These are phyloP conservation scores for Panicum virgatum DNA, from an alignment of 202 grass and related monocot genomes.

Conservation along the genomic window DNA sequence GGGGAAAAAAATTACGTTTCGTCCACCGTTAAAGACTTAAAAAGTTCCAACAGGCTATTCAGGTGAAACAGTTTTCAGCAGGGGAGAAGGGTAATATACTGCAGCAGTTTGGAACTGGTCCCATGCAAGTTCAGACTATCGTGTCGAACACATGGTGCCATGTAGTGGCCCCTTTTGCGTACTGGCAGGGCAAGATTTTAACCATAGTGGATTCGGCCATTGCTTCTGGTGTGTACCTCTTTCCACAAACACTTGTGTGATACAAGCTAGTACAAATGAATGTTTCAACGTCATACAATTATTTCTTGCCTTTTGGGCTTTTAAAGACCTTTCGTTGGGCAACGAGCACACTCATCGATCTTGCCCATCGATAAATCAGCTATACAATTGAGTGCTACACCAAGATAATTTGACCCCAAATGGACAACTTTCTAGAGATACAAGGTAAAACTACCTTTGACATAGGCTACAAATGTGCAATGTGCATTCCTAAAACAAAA, in stretches of 20 bases:
- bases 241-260: not conserved
- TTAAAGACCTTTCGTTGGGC: not conserved
- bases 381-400: slow-evolving; percentile 41
- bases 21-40: too few species aligned
- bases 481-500: slow-evolving; percentile 6
- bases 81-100: too few species aligned
- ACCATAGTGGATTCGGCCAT: too few species aligned
- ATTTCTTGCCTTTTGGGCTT: not conserved
- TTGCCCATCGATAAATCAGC: slow-evolving; percentile 4
- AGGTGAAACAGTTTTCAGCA: too few species aligned
- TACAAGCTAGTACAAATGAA: not conserved
- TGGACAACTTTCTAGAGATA: slow-evolving; percentile 20
- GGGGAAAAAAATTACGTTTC: too few species aligned
- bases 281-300: not conserved
- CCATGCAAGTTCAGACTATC: not conserved
- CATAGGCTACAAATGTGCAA: slow-evolving; percentile 19
- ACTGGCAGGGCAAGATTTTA: not conserved
- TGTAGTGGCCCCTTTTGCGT: not conserved
- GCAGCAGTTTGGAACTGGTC: too few species aligned
- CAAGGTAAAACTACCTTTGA: slow-evolving; percentile 19
- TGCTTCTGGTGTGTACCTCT: not conserved
- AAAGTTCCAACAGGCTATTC: too few species aligned
- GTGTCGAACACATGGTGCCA: not conserved
- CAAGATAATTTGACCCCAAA: slow-evolving; percentile 21
- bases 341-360: slow-evolving; percentile 10